Evolutionary conservation across 495 filamentous ascomycete species (phyloP).

Genomic region (Neurospora discreta): DNA sequence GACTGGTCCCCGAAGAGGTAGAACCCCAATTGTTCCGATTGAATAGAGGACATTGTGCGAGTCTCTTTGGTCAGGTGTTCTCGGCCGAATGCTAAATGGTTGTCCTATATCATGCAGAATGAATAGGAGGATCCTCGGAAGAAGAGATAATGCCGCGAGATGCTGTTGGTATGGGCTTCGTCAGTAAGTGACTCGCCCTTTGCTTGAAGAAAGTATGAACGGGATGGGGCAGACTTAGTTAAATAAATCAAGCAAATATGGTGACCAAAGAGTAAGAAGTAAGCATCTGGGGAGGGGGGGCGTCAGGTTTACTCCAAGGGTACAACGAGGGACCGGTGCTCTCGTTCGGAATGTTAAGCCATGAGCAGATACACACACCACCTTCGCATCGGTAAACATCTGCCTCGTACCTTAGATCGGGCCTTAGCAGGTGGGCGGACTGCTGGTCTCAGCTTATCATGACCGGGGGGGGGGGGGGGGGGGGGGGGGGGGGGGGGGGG

Average conservation of each 20-base stretch:
- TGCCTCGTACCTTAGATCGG: neutral
- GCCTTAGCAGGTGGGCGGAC: neutral
- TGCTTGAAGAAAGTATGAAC: neutral
- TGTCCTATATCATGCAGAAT: neutral
- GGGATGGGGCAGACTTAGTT: neutral
- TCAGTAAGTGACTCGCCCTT: neutral
- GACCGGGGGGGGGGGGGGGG: no score
- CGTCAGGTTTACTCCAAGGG: no score
- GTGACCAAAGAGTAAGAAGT: no score
- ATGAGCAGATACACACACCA: neutral
- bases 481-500: no score
- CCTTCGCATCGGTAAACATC: neutral
- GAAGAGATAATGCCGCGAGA: neutral
- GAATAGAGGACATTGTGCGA: neutral
- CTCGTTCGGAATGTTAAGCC: neutral
- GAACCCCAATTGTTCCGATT: conserved; percentile 23
- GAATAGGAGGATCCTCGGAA: neutral
- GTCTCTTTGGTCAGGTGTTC: neutral
- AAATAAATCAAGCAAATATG: neutral
- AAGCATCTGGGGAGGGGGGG: no score
- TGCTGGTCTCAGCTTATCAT: neutral
- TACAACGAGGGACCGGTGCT: neutral
- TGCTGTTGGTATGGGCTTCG: neutral
- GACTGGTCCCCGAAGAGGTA: conserved; percentile 74
- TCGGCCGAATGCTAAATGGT: neutral